Evolutionary conservation across 768 basidiomycete species (phyloP), one percentile per base, ranked within the genome.

Genomic region (Paxillus involutus): DNA sequence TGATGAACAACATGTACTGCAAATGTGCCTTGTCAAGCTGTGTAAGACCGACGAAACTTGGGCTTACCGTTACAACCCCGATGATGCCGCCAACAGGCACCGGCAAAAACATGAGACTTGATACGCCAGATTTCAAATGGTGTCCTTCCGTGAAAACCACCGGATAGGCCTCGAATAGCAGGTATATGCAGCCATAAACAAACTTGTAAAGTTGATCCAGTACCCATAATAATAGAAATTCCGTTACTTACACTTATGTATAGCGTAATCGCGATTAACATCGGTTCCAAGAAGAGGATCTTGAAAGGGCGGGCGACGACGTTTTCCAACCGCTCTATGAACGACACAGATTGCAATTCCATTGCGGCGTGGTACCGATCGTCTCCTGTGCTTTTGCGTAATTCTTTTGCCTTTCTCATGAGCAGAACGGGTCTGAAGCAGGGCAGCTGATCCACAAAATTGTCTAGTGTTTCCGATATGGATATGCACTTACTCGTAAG

Each of bases 101-200:
- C 3, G 84, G 84, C 37, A 88, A 72, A 62, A 82, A 86, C 65
- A 80, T 81, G 42, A 88, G 74, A 8, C 86, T 83, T 19, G 77
- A 73, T 17, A 80, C 69, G 26, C 85, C 84, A 19, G 74, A 63
- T 52, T 73, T 77, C 60, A 87, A 80, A 46, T 75, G 61, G 51
- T 86, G 82, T 2, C 77, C 80, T 44, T 75, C 49, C 3, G 73
- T 75, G 58, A 80, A 88, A n/a, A 86, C 77, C 32, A 84, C 71
- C 0, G 85, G 81, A 61, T 80, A 86, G 1, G 84, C 85, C 56
- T 82, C 77, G 53, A 86, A 84, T 10, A 84, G 65, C 44, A 85
- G 71, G 67, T 85, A 86, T 3, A 85, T 63, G 52, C 81, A 80
- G 26, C 26, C 26, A 53, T 26, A 24, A 35, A 49, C 3, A 51